These are phyloP conservation scores for Erodium moschatum DNA, from an alignment of 441 rosid species.

Conservation along the genomic window DNA sequence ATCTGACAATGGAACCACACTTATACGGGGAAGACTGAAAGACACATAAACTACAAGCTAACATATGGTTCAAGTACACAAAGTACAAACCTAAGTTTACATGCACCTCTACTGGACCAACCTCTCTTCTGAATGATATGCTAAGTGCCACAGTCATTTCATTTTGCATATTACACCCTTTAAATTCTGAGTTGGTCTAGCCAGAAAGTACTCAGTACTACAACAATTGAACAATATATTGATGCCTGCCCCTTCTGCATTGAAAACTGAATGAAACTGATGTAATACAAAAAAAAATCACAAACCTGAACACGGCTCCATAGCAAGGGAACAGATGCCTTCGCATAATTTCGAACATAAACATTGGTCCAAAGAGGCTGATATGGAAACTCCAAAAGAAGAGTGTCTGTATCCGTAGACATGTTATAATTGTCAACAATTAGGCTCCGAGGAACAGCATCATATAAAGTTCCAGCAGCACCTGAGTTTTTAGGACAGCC, in stretches of 20 bases:
- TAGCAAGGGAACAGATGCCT: slow-evolving; percentile 89
- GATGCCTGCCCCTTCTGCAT: slow-evolving; percentile 1
- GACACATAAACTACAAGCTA: slow-evolving; percentile 1
- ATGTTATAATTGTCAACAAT: slow-evolving; percentile 73
- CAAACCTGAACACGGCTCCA: slow-evolving; percentile 99
- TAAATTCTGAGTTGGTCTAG: neutral
- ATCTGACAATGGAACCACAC: neutral
- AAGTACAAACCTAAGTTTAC: neutral
- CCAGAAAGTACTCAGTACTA: neutral
- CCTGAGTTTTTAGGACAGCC: slow-evolving; percentile 91
- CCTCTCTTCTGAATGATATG: no score
- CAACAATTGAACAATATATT: neutral
- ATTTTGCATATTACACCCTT: neutral
- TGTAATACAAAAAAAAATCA: slow-evolving; percentile 5
- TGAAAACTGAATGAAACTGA: neutral
- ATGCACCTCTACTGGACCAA: slow-evolving; percentile 1
- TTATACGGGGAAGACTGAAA: neutral
- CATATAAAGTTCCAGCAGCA: slow-evolving; percentile 92
- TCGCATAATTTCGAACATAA: slow-evolving; percentile 72
- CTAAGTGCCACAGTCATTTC: neutral
- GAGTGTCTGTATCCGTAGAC: slow-evolving; percentile 88
- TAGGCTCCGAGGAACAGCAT: slow-evolving; percentile 94
- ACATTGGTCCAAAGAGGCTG: slow-evolving; percentile 96
- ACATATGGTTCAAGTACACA: neutral
- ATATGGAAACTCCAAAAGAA: slow-evolving; percentile 86